phyloP scores from a whole-genome alignment of 176 grass and related monocot species.

The Oryza glaberrima region DNA sequence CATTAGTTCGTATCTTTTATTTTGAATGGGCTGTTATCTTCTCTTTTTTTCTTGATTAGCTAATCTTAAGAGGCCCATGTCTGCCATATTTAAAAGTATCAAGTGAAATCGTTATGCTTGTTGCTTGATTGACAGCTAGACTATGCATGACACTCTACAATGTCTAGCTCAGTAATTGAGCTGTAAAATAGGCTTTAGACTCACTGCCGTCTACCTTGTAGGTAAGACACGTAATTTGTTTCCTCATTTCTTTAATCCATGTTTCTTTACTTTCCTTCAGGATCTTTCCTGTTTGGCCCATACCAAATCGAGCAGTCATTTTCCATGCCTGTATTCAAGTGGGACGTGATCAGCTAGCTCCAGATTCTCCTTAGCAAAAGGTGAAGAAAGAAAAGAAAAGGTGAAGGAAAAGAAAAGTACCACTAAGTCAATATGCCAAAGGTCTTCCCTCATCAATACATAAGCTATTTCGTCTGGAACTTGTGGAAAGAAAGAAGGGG shows the following conservation, averaged over 20 bases:
- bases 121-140: background rate
- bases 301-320: slow-evolving; percentile 33
- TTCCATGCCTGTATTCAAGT: slow-evolving; percentile 38
- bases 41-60: background rate
- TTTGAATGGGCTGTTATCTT: background rate
- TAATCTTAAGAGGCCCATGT: background rate
- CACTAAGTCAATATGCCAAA: slow-evolving; percentile 42
- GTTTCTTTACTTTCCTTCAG: slow-evolving; percentile 13
- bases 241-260: slow-evolving; percentile 25
- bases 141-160: background rate
- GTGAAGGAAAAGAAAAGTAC: slow-evolving; percentile 30
- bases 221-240: background rate
- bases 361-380: slow-evolving; percentile 50
- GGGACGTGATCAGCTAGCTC: slow-evolving; percentile 31
- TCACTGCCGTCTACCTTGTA: slow-evolving; percentile 31
- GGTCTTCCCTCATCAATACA: slow-evolving; percentile 28
- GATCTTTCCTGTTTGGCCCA: slow-evolving; percentile 26
- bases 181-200: slow-evolving; percentile 12
- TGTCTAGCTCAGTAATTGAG: background rate
- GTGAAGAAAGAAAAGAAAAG: slow-evolving; percentile 33
- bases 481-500: slow-evolving; percentile 15
- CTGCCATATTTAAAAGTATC: background rate
- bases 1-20: slow-evolving; percentile 29
- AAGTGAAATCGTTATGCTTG: slow-evolving; percentile 14
- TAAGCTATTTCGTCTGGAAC: slow-evolving; percentile 16